Conservation (phyloP, 2,329 filamentous ascomycete species). For the Incumbomyces lentus region DNA sequence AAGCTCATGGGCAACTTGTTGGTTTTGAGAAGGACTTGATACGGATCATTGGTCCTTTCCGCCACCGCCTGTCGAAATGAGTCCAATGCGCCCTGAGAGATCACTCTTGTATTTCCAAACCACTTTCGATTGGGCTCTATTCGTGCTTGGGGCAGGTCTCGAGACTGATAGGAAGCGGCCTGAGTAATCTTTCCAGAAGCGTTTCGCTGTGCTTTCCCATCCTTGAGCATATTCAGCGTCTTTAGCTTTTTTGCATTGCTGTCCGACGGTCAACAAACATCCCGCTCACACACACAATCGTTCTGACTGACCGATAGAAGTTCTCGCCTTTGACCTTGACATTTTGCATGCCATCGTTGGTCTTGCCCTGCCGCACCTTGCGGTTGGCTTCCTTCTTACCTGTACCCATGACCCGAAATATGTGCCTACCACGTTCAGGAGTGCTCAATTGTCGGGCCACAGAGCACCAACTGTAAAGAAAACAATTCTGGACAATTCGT, state of each 20-base stretch:
- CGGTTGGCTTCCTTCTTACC: constrained; percentile 84
- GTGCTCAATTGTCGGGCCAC: too few relatives aligned
- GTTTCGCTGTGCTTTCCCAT: constrained; percentile 73
- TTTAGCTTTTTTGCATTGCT: constrained; percentile 76
- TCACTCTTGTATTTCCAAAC: constrained; percentile 90
- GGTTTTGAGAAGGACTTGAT: constrained; percentile 86
- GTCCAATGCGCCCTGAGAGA: constrained; percentile 76
- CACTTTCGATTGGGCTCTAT: constrained; percentile 96
- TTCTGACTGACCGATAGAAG: constrained; percentile 69
- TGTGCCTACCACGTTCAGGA: too few relatives aligned
- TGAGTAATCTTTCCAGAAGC: constrained; percentile 73
- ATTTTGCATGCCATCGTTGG: constrained; percentile 77
- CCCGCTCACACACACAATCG: constrained; percentile 9
- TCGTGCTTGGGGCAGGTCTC: constrained; percentile 69
- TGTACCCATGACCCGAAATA: constrained; percentile 56
- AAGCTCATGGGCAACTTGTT: constrained; percentile 96
- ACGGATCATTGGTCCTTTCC: constrained; percentile 80
- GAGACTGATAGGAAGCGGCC: constrained; percentile 72
- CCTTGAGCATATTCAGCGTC: constrained; percentile 80
- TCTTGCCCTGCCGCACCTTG: constrained; percentile 75
- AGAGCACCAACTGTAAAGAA: too few relatives aligned
- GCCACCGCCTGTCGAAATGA: constrained; percentile 87
- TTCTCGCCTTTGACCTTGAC: constrained; percentile 94
- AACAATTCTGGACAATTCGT: too few relatives aligned
- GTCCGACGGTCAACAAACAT: constrained; percentile 8